A percentile compares a stretch with the other conserved stretches of the same genome.
These are phyloP conservation scores for Fusarium sp. DNA, from an alignment of 2,329 filamentous ascomycete genomes.

Conservation along the genomic window DNA sequence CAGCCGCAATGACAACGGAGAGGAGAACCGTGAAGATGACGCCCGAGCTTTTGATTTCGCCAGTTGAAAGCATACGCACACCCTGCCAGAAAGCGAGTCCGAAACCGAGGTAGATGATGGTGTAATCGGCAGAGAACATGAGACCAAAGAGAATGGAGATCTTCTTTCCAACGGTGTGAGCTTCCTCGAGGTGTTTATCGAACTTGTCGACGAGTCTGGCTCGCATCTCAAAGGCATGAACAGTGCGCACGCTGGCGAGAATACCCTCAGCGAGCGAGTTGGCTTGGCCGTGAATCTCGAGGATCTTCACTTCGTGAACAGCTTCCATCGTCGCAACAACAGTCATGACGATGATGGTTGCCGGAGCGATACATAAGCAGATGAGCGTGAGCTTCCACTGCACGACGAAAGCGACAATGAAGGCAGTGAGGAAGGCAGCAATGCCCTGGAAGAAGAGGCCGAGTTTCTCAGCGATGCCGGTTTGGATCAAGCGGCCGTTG, in stretches of 20 bases:
- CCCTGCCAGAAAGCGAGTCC: conserved; percentile 57
- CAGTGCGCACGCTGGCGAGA: conserved; percentile 49
- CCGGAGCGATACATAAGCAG: conserved; percentile 45
- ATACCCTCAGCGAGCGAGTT: conserved; percentile 49
- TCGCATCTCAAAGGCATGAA: conserved; percentile 54
- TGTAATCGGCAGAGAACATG: conserved; percentile 51
- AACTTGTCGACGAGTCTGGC: conserved; percentile 50
- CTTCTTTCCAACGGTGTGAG: conserved; percentile 48
- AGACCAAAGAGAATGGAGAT: conserved; percentile 50
- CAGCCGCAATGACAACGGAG: conserved; percentile 50
- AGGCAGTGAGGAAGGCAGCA: conserved; percentile 49
- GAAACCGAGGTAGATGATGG: conserved; percentile 53
- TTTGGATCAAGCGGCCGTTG: conserved; percentile 53
- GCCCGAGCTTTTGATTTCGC: conserved; percentile 49
- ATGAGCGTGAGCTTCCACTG: conserved; percentile 57
- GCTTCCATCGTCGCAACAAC: conserved; percentile 45
- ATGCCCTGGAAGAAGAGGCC: conserved; percentile 50
- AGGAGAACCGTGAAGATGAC: conserved; percentile 53
- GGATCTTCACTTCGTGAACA: conserved; percentile 44
- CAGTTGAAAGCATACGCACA: conserved; percentile 47
- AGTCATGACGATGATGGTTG: conserved; percentile 45
- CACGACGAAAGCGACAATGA: conserved; percentile 50
- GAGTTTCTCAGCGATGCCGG: conserved; percentile 52
- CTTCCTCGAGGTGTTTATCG: conserved; percentile 48
- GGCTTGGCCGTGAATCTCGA: conserved; percentile 47